phyloP scores from a whole-genome alignment of 495 filamentous ascomycete species.

The Parathielavia appendiculata region DNA sequence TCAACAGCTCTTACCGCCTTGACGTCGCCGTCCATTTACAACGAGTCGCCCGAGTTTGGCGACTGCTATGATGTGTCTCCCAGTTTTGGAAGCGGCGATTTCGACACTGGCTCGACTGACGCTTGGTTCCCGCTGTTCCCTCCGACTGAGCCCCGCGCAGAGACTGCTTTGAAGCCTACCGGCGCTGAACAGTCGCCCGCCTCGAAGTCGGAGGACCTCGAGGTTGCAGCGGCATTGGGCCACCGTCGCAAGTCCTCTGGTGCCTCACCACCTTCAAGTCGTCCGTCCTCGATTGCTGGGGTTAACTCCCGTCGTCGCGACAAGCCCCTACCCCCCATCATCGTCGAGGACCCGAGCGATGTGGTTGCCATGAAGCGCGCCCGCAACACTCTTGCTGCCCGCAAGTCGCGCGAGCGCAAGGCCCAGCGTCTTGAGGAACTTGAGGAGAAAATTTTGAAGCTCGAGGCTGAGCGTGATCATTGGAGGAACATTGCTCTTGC shows the following conservation, averaged over 20 bases:
- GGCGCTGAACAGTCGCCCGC: constrained; percentile 41
- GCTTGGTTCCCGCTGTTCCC: constrained; percentile 70
- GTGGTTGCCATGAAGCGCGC: constrained; percentile 81
- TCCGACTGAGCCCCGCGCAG: constrained; percentile 33
- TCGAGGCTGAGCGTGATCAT: constrained; percentile 50
- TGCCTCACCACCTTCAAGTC: constrained; percentile 45
- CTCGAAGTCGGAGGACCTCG: constrained; percentile 39
- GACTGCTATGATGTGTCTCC: constrained; percentile 76
- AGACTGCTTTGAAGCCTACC: constrained; percentile 14
- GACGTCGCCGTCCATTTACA: constrained; percentile 73
- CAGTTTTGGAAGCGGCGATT: constrained; percentile 49
- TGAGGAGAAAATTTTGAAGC: constrained; percentile 47
- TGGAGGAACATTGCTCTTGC: constrained; percentile 53
- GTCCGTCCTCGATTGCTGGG: constrained; percentile 65
- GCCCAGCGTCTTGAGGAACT: constrained; percentile 62
- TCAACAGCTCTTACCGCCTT: constrained; percentile 78
- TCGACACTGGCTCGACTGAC: constrained; percentile 36
- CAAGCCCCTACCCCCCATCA: constrained; percentile 76
- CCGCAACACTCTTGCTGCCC: constrained; percentile 89
- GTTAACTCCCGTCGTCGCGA: constrained; percentile 64
- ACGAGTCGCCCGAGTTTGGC: constrained; percentile 63
- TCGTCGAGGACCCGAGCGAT: constrained; percentile 66
- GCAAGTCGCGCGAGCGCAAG: constrained; percentile 87
- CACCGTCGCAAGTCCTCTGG: constrained; percentile 43
- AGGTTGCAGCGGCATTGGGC: constrained; percentile 30